Base-by-base conservation (phyloP, 306 rosid species). In the Fragaria vesca region DNA sequence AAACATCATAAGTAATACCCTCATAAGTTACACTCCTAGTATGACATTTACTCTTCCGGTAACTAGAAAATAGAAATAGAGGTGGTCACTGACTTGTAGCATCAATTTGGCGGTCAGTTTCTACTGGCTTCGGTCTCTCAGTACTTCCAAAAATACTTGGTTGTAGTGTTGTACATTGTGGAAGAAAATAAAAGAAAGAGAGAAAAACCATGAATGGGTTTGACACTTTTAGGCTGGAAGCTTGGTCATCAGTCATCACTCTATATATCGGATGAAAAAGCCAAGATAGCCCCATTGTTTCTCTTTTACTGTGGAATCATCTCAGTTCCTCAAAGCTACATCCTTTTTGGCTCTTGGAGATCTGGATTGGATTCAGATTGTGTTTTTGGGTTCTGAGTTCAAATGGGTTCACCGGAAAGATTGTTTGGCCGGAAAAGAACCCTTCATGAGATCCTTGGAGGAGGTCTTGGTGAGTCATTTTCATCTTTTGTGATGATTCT, bases 361-460 rank as follows among this genome's bases (percentile, higher is more conserved):
- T 85, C 80, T 76, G 72, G 71, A 66, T 67, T 73, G 80, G 87
- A 69, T 87, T 87, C 86, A 83, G 77, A 13, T 65, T 70, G 72
- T 62, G 6, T 52, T 55, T 72, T 78, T 77, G 51, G 71, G 32
- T 30, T 69, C 46, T 54, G 51, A 71, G 54, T n/a, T 38, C n/a
- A 63, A 75, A 89, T 94, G 98, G 89, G 75, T 83, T 94, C 96
- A 47, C 83, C 90, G 48, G 91, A 85, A 74, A 87, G 92, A 66
- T 82, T 94, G 81, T 94, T 92, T 81, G 76, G 82, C 71, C 82
- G 94, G 82, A 81, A 89, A 66, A 87, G 92, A 87, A 83, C 81
- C 26, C 76, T 94, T 74, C 97, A 94, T 81, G 79, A 94, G 85
- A 88, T 90, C 82, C 89, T 94, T 74, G 98, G 98, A 78, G 90